Base-by-base conservation (phyloP, 1,284 basidiomycete species). In the Takashimella tepidaria region DNA sequence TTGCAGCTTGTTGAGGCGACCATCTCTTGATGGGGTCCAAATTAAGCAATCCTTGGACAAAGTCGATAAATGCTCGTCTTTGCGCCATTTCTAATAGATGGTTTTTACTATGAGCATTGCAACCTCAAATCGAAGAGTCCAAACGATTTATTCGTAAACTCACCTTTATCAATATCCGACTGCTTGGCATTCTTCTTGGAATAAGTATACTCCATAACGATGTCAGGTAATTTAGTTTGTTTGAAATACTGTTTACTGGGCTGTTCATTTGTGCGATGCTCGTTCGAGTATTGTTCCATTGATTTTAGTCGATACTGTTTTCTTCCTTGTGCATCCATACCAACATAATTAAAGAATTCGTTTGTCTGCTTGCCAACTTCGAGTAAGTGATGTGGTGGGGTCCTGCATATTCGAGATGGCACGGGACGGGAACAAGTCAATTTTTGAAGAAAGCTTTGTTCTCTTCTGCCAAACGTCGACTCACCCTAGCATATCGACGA, bases 171-270 rank as follows among this genome's bases (percentile, higher is more conserved):
- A 61, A 93, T 79, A 69, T 99, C 96, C 41, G 87, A 84, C 53
- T 83, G 82, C 66, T 88, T 88, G 59, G 89, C 82, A 50, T 85
- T 85, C 64, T 85, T 82, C 53, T 81, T 78, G 20, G 90, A 86
- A 81, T 95, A 86, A 20, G 93, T 92, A 53, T 96, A 93, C 53
- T 88, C 89, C 74, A 92, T 92, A 74, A 99, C 88, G 67, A 98
- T 96, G 57, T 99, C 95, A 4, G 89, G 91, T 47, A 99, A 77
- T 20, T 90, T 88, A 16, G 85, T 91, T 22, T 92, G 91, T 73
- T 92, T 92, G 81, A 99, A 98, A 75, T 98, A 99, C 75, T 97
- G 92, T 75, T 98, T 98, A 64, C 91, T 92, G 0, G 93, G 92
- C 72, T 96, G 92, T 73, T 99, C 95, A 63, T 92, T 88, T 8